Base-by-base conservation (phyloP, 169 alveolate species). In the Babesia caballi region DNA sequence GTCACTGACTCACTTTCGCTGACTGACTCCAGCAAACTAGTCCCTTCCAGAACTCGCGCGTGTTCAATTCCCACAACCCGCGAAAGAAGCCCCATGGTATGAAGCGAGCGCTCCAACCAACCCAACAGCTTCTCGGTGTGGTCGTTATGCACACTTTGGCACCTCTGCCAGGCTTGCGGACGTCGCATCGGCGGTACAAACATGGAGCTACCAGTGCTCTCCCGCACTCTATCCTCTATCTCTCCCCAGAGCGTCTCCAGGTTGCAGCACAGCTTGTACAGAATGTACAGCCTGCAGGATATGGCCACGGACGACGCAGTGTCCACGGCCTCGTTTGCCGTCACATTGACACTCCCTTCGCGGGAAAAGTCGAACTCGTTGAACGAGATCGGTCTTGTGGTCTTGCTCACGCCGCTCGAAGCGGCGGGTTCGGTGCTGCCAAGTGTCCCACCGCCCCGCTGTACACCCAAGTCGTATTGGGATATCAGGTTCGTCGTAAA, bases 21-120 rank as follows among this genome's bases (percentile, higher is more conserved):
- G 3, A 76, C 25, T 17, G 74, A 46, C 9, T 66, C 74, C 54
- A 35, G 40, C 32, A 76, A 49, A 19, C 40, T 44, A 2, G 85
- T 25, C 21, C 85, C 73, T 15, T 8, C 58, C 15, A 35, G 32
- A 15, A 52, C 19, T 19, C 56, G 54, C 8, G 65, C 8, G 9
- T 40, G 63, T 8, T 44, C 74, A 32, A 76, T 67, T 17, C 56
- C 56, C n/a, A 76, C 1, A 12, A 49, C 44, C 12, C 58, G 32
- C 1, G 74, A 32, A 15, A 76, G 41, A 17, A 65, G 19, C 4
- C 82, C 69, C 65, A 76, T 46, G 8, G 70, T 66, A 42, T 76
- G 66, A 17, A 60, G 30, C 4, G 85, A 76, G 6, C 68, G 57
- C 33, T 76, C 85, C 51, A 76, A 33, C 85, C 85, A 76, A 21